Conservation (phyloP, 108 stramenopile genomes). For the Nitzschia palea region DNA sequence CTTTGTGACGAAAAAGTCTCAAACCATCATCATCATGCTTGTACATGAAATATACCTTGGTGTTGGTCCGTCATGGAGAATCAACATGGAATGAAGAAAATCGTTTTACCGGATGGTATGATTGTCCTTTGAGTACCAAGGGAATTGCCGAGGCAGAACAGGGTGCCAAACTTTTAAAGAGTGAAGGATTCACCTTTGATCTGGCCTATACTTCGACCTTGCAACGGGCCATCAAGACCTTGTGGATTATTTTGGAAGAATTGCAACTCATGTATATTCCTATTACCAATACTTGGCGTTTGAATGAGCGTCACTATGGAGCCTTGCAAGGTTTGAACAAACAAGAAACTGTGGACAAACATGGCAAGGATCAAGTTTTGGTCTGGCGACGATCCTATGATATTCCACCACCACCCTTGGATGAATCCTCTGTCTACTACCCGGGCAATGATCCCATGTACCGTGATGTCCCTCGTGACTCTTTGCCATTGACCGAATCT, state of each 20-base stretch:
- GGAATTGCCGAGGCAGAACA: conserved; percentile 84
- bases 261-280: conserved; percentile 93
- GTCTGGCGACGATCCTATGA: conserved; percentile 95
- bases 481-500: conserved; percentile 85
- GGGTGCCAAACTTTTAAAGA: conserved; percentile 81
- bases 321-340: conserved; percentile 96
- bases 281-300: conserved; percentile 65
- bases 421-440: conserved; percentile 68
- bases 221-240: conserved; percentile 93
- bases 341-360: conserved; percentile 95
- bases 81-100: conserved; percentile 94
- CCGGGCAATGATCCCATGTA: conserved; percentile 93
- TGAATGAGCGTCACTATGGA: conserved; percentile 96
- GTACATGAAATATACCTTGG: conserved; percentile 53
- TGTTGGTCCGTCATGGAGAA: conserved; percentile 94
- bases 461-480: conserved; percentile 61
- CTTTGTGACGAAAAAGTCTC: background rate
- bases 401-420: conserved; percentile 90
- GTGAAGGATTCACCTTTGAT: conserved; percentile 77
- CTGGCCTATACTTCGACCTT: conserved; percentile 96
- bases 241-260: conserved; percentile 85
- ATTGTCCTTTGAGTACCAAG: conserved; percentile 86
- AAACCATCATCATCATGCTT: conserved; percentile 10
- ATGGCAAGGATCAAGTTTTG: conserved; percentile 95
- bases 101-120: conserved; percentile 93